A percentile compares a stretch with the other conserved stretches of the same genome.
These are phyloP conservation scores for Sclerotiophoma versabilis DNA, from an alignment of 2,329 filamentous ascomycete genomes.

Conservation along the genomic window DNA sequence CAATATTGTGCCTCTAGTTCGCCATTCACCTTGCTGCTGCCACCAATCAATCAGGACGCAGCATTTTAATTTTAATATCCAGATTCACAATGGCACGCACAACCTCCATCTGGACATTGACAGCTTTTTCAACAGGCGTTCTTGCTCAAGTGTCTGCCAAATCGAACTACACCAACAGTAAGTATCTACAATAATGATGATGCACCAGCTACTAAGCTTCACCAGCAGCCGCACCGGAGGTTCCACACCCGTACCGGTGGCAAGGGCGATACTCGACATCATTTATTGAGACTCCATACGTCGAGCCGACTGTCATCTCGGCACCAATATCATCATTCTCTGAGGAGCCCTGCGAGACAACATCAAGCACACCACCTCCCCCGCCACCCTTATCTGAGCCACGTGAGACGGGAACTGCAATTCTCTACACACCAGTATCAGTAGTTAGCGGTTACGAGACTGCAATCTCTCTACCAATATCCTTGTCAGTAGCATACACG, in stretches of 20 bases:
- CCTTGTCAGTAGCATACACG: not conserved
- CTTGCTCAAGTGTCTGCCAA: slow-evolving; percentile 16
- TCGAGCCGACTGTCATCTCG: not conserved
- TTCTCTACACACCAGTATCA: not conserved
- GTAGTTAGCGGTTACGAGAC: slow-evolving; percentile 1
- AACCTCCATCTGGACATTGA: slow-evolving; percentile 25
- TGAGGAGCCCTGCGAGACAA: slow-evolving; percentile 15
- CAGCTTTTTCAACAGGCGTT: slow-evolving; percentile 24
- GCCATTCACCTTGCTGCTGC: not conserved
- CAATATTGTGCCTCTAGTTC: not conserved
- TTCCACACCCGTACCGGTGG: slow-evolving; percentile 25
- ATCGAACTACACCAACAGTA: slow-evolving; percentile 25
- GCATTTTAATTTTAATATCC: not conserved
- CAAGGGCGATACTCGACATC: slow-evolving; percentile 9
- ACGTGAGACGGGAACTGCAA: slow-evolving; percentile 13
- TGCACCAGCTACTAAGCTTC: slow-evolving; percentile 5
- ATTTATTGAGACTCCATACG: slow-evolving; percentile 8
- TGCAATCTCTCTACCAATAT: not conserved
- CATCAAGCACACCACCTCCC: slow-evolving; percentile 1
- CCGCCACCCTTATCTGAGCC: slow-evolving; percentile 12
- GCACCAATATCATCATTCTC: slow-evolving; percentile 3
- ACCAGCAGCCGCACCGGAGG: slow-evolving; percentile 17
- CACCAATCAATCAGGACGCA: slow-evolving; percentile 20
- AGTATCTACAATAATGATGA: not conserved
- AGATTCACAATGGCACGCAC: slow-evolving; percentile 26